These are phyloP conservation scores for Solanum ossicruentum DNA, from an alignment of 257 asterid species.

Conservation along the genomic window DNA sequence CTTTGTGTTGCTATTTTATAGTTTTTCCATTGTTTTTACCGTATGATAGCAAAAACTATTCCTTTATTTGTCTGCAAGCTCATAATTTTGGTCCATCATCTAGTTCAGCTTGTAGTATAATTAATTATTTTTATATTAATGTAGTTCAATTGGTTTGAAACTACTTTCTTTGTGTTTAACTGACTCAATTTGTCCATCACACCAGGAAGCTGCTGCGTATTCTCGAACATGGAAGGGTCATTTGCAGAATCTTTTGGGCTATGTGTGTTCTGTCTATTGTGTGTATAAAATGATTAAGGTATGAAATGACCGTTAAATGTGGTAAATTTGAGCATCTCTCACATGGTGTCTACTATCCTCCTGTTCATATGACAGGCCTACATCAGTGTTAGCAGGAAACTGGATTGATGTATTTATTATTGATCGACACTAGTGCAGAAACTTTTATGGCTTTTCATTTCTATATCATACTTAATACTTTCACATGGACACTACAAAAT, in stretches of 20 bases:
- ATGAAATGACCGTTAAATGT: neutral
- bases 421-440: neutral
- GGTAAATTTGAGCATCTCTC: neutral
- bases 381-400: neutral
- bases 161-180: neutral
- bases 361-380: neutral
- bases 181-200: neutral
- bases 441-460: neutral
- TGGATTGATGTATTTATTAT: neutral
- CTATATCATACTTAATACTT: neutral
- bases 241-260: conserved; percentile 96
- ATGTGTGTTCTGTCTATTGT: conserved; percentile 86
- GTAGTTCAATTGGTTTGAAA: neutral
- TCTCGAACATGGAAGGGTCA: conserved; percentile 99
- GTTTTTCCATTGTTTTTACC: neutral
- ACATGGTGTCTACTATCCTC: neutral
- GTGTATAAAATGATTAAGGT: conserved; percentile 97
- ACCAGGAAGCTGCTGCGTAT: conserved; percentile 98
- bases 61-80: neutral
- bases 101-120: neutral
- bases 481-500: neutral
- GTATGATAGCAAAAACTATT: neutral
- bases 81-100: neutral
- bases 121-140: neutral
- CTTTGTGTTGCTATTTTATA: neutral